These are phyloP conservation scores for Trametes sp. DNA, from an alignment of 1,284 basidiomycete genomes.

Conservation along the genomic window DNA sequence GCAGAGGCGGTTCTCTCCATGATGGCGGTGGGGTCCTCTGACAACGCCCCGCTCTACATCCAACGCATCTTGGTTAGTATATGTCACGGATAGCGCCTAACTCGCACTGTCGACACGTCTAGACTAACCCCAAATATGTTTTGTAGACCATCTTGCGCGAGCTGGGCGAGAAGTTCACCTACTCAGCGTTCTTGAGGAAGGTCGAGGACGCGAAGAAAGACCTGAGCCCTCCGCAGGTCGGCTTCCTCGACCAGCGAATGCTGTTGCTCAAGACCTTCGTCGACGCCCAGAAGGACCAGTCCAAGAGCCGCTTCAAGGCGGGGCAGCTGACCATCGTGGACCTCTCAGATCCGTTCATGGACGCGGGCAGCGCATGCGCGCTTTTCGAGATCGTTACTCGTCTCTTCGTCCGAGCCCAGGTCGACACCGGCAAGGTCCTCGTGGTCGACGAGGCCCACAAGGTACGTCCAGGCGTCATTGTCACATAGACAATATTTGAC, in stretches of 20 bases:
- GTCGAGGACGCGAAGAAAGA: constrained; percentile 55
- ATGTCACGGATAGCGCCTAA: no score
- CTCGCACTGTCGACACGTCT: no score
- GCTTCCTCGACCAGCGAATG: constrained; percentile 65
- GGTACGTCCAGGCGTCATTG: constrained; percentile 44
- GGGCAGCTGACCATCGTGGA: constrained; percentile 72
- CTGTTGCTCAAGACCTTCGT: constrained; percentile 62
- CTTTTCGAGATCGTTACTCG: constrained; percentile 74
- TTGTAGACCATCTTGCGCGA: constrained; percentile 52
- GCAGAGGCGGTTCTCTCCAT: constrained; percentile 70
- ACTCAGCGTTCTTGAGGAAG: constrained; percentile 53
- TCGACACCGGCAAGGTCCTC: constrained; percentile 71
- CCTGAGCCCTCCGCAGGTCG: constrained; percentile 60
- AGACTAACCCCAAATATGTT: no score
- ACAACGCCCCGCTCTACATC: constrained; percentile 69
- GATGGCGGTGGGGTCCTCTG: constrained; percentile 70
- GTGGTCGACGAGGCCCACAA: constrained; percentile 82
- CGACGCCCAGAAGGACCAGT: constrained; percentile 38
- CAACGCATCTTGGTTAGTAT: constrained; percentile 69
- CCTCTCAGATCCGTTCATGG: constrained; percentile 76
- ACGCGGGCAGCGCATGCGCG: constrained; percentile 68
- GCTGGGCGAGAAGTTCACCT: constrained; percentile 55
- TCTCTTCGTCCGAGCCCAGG: constrained; percentile 67
- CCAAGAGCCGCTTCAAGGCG: constrained; percentile 49
- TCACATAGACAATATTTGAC: not conserved